Evolutionary conservation across 306 rosid genomes (phyloP).

Genomic region (Trifolium repens): DNA sequence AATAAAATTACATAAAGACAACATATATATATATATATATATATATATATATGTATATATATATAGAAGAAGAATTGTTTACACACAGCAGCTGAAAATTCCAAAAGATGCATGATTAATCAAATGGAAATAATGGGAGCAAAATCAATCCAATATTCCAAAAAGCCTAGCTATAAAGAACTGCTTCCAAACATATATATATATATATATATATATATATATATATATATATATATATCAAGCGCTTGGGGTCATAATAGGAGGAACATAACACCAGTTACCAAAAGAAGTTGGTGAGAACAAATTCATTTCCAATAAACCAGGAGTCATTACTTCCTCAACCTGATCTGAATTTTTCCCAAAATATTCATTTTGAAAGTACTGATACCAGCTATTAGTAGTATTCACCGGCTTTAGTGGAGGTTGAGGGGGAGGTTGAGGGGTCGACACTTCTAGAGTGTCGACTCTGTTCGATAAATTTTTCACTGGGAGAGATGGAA

Average conservation of each 20-base stretch:
- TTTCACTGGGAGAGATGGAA: background rate
- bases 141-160: background rate
- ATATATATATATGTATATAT: too few species aligned
- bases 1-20: background rate
- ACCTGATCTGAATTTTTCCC: conserved; percentile 26
- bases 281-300: conserved; percentile 53
- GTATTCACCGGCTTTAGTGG: background rate
- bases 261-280: conserved; percentile 53
- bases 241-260: conserved; percentile 53
- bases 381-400: conserved; percentile 42
- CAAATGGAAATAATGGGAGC: background rate
- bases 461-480: background rate
- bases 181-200: conserved; percentile 27
- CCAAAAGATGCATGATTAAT: background rate
- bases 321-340: background rate
- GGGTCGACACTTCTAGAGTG: background rate
- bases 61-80: background rate
- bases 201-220: conserved; percentile 29
- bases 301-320: conserved; percentile 48
- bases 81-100: background rate
- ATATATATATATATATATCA: conserved; percentile 1
- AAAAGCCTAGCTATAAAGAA: conserved; percentile 29
- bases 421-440: background rate
- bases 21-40: too few species aligned
- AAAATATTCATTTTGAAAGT: conserved; percentile 40